phyloP scores from a whole-genome alignment of 257 asterid genomes.

The Petunia axillaris region DNA sequence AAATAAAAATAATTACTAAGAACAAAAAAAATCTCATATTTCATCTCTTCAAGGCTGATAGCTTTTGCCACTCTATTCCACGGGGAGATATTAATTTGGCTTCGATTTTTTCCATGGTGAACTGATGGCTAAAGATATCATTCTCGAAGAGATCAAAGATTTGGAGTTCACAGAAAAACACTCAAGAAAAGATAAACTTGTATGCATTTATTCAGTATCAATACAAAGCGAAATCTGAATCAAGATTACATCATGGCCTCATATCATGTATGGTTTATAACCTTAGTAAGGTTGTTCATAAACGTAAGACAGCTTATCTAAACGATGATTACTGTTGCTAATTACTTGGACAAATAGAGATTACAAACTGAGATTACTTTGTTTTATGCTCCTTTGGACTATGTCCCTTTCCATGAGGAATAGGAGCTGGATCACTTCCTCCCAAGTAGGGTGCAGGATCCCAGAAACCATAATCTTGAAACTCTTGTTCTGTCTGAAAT shows the following conservation, averaged over 20 bases:
- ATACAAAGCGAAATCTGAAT: neutral
- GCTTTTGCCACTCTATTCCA: too few species aligned
- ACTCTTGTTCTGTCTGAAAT: neutral
- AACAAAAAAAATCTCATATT: too few species aligned
- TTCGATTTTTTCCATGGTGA: too few species aligned
- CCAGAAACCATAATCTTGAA: constrained; percentile 40
- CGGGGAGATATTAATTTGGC: too few species aligned
- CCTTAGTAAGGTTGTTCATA: neutral
- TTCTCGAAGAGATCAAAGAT: too few species aligned
- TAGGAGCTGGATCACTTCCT: constrained; percentile 37
- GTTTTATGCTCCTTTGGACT: neutral
- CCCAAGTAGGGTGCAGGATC: constrained; percentile 39
- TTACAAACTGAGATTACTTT: neutral
- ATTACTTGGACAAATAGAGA: neutral
- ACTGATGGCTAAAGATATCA: too few species aligned
- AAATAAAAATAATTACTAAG: too few species aligned
- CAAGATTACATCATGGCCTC: neutral
- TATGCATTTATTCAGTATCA: constrained; percentile 7
- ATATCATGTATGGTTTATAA: neutral
- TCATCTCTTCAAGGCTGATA: too few species aligned
- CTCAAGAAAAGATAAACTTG: neutral
- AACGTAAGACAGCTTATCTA: neutral
- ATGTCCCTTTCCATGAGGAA: constrained; percentile 37
- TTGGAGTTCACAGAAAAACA: too few species aligned
- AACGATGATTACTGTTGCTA: neutral